A percentile compares a stretch with the other conserved stretches of the same genome.
Conservation (phyloP, 441 rosid species). For the Omphalea diandra region DNA sequence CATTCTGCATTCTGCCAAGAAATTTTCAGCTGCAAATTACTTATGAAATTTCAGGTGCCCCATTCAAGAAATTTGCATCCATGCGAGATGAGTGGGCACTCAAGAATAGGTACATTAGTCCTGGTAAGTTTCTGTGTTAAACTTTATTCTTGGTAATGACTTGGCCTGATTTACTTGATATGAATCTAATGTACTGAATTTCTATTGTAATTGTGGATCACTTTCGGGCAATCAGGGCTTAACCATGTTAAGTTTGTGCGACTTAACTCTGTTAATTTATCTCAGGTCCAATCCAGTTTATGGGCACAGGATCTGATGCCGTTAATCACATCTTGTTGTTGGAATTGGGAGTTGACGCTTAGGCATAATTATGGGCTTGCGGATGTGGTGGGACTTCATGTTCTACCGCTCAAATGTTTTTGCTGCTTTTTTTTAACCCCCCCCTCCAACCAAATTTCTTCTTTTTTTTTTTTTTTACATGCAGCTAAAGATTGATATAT, state of each 20-base stretch:
- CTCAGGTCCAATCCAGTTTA: slow-evolving; percentile 95
- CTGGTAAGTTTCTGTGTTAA: slow-evolving; percentile 84
- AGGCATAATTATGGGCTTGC: slow-evolving; percentile 18
- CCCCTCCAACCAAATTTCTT: too few relatives aligned
- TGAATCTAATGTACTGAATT: background rate
- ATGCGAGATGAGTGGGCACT: slow-evolving; percentile 83
- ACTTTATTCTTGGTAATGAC: too few relatives aligned
- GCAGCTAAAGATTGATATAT: too few relatives aligned
- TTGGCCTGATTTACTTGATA: background rate
- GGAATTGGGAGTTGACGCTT: slow-evolving; percentile 71
- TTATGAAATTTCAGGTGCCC: slow-evolving; percentile 62
- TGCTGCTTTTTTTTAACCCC: background rate
- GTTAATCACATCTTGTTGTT: slow-evolving; percentile 68
- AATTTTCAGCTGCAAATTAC: background rate
- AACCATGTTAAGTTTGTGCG: background rate
- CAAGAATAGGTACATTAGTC: slow-evolving; percentile 79
- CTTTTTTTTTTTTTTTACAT: too few relatives aligned
- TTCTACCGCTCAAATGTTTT: background rate
- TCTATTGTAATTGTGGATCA: background rate
- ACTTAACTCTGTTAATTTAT: background rate
- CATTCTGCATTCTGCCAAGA: background rate
- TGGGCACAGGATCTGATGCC: slow-evolving; percentile 64
- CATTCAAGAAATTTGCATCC: slow-evolving; percentile 79
- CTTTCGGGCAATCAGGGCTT: background rate
- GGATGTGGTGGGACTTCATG: background rate